phyloP scores from a whole-genome alignment of 495 filamentous ascomycete genomes.

The Xylaria bambusicola region DNA sequence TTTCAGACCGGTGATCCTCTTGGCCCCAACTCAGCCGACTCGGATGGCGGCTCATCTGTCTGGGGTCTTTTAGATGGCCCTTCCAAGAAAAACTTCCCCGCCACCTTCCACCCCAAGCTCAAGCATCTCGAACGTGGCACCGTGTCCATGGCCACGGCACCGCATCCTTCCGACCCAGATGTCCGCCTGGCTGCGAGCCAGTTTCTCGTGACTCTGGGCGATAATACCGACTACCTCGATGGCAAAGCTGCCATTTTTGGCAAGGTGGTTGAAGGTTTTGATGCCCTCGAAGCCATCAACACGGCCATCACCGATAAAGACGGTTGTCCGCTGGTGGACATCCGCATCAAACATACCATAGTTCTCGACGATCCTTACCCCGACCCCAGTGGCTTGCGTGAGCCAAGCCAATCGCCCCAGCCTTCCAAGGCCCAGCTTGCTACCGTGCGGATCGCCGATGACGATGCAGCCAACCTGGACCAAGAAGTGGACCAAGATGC shows the following conservation, averaged over 20 bases:
- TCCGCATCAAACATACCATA: constrained; percentile 87
- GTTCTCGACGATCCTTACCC: constrained; percentile 86
- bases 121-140: constrained; percentile 86
- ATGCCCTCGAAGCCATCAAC: constrained; percentile 91
- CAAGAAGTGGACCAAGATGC: constrained; percentile 68
- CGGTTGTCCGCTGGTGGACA: constrained; percentile 83
- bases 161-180: constrained; percentile 75
- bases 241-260: constrained; percentile 93
- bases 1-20: constrained; percentile 95
- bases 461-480: constrained; percentile 64
- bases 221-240: constrained; percentile 84
- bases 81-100: constrained; percentile 75
- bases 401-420: constrained; percentile 76
- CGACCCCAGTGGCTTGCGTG: constrained; percentile 73
- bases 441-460: constrained; percentile 90
- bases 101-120: constrained; percentile 78
- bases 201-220: constrained; percentile 86
- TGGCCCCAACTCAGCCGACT: constrained; percentile 75
- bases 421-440: constrained; percentile 82
- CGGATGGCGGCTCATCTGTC: constrained; percentile 88
- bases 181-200: constrained; percentile 80
- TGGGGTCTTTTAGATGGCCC: constrained; percentile 81
- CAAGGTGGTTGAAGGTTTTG: constrained; percentile 91
- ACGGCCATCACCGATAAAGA: constrained; percentile 80
- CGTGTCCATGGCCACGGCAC: constrained; percentile 90